Evolutionary conservation across 2,329 filamentous ascomycete genomes (phyloP), one percentile per base, ranked within the genome.

Genomic region (Xylaria sp.): DNA sequence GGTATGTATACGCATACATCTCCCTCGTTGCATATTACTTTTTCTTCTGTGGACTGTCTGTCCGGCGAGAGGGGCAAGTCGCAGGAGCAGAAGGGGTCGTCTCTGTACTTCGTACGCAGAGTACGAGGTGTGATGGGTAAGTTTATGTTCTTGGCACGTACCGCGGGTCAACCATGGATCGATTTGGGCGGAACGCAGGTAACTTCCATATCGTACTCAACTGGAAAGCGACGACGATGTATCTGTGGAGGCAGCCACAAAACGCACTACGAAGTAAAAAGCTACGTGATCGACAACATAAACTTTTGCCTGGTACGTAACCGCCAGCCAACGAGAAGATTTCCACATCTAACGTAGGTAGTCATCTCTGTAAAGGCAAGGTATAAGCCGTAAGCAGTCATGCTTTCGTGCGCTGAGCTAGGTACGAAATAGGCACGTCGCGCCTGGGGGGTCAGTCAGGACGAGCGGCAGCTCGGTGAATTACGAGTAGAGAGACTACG

Each of bases 331-430:
- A 64, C 59, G 58, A 64, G 55, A 63, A 58, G 23, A 63, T 37
- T 64, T 64, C 64, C 37, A 42, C 13, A 42, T 42, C 37, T 4
- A 16, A 16, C 16, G 16, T 16, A 16, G 16, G 16, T 16, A 30
- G 37, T 13, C 37, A 13, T 10, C 8, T 42, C 13, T 13, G 37
- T 42, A 6, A 10, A 5, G 37, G 23, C 23, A 6, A 1, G 23
- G 23, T 30, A 30, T 30, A 30, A 30, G 23, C 23, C 23, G 23
- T 30, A 30, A 18, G 13, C 47, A 49, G 47, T 49, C 47, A 30
- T 30, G 4, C 4, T 30, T 30, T 67, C 68, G 68, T 69, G 67
- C 67, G 68, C 59, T 59, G 66, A 60, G 58, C 59, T 68, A 69
- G 23, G 23, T 66, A 65, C 68, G 65, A 70, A 63, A 47, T 57